Base-by-base conservation (phyloP, 495 filamentous ascomycete genomes). In the Letharia lupina region DNA sequence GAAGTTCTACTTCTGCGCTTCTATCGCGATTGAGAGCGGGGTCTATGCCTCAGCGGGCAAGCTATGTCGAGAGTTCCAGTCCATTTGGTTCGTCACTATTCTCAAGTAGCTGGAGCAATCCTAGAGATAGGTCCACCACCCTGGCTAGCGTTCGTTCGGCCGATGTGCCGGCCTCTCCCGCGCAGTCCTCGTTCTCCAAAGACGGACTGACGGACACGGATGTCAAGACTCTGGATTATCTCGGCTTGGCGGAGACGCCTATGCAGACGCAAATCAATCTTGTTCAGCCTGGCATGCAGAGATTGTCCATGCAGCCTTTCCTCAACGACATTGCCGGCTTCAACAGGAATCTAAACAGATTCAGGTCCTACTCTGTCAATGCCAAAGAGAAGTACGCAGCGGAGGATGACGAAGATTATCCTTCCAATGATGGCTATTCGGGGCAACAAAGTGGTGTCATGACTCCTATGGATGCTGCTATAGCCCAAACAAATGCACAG, bases 281-380 rank as follows among this genome's bases (percentile, higher is more conserved):
- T 68, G 84, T 86, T 59, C 86, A 86, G 40, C 76, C 81, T 5
- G 82, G 82, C 47, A 78, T 87, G 70, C 85, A 87, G 69, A 75
- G 84, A 67, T 66, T 83, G 31, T 70, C 78, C 40, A 74, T 87
- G 42, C 85, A 84, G 60, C 89, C 89, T 6, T 87, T 91, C 69
- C 78, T 96, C n/a, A 89, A 89, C 58, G 90, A 90, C 66, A 78
- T 94, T 71, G 86, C 85, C 59, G 82, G 84, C 62, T 84, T 90
- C 70, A 87, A 86, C 68, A 90, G 88, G 75, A 91, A 86, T 67
- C 83, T 89, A 63, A 98, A 89, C 75, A 84, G 94, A 57, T 91
- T 97, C 77, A 86, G 94, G 23, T 98, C 94, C 40, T 98, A 96
- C 74, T 98, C 94, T 31, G 94, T 98, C 59, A 98, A 98, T 75